Conservation (phyloP, 1,139 yeast species). For the Saccharomycopsis hybrid region DNA sequence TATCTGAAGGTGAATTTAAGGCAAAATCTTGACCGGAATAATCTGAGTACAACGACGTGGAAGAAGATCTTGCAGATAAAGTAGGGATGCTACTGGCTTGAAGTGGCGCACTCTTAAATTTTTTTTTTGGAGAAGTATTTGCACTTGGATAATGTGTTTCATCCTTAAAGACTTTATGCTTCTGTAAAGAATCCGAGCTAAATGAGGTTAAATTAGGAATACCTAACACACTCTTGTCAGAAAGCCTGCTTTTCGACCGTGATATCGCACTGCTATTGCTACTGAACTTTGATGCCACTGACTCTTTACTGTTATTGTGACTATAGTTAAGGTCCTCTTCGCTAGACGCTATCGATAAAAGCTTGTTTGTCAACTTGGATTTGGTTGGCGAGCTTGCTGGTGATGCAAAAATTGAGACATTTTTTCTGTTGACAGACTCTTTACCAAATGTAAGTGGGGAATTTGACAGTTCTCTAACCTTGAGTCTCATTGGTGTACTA, state of each 20-base stretch:
- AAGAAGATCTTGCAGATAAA: slow-evolving; percentile 3
- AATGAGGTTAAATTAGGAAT: slow-evolving; percentile 10
- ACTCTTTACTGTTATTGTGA: not conserved
- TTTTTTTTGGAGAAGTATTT: slow-evolving; percentile 6
- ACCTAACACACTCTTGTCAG: slow-evolving; percentile 5
- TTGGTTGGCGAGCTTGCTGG: slow-evolving; percentile 18
- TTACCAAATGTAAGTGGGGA: not conserved
- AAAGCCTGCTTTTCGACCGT: not conserved
- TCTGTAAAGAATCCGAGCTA: slow-evolving; percentile 9
- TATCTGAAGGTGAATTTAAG: slow-evolving; percentile 4
- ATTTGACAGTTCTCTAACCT: not conserved
- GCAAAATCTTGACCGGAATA: slow-evolving; percentile 3
- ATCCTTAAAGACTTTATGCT: slow-evolving; percentile 12
- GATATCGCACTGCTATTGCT: not conserved
- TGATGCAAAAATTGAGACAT: slow-evolving; percentile 13
- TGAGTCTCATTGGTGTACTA: slow-evolving; percentile 1
- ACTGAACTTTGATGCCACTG: not conserved
- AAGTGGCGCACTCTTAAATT: not conserved
- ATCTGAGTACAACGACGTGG: slow-evolving; percentile 7
- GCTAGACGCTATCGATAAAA: not conserved
- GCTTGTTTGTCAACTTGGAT: slow-evolving; percentile 16
- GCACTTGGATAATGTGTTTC: not conserved
- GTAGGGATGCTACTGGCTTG: not conserved
- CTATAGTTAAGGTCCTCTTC: not conserved
- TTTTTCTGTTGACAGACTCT: slow-evolving; percentile 1